These are phyloP conservation scores for Tuber borchii DNA, from an alignment of 495 filamentous ascomycete genomes.

Conservation along the genomic window DNA sequence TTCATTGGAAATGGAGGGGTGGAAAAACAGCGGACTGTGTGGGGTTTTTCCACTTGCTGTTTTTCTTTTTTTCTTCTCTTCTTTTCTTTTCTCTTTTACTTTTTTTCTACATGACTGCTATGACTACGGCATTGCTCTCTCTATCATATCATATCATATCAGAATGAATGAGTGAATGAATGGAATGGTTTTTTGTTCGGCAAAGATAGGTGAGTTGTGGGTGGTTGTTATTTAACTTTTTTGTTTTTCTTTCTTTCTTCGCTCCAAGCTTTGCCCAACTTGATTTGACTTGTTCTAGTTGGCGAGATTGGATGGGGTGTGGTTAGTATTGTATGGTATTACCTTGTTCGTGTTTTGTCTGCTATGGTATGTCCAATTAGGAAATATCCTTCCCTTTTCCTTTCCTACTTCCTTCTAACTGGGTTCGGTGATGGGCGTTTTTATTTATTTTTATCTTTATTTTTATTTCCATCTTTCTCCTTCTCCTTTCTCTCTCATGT, in stretches of 20 bases:
- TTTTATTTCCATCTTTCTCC: neutral
- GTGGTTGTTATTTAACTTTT: neutral
- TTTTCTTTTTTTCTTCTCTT: slow-evolving; percentile 16
- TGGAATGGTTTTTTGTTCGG: neutral
- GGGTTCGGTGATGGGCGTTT: slow-evolving; percentile 20
- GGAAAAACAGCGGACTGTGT: slow-evolving; percentile 11
- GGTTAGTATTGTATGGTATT: neutral
- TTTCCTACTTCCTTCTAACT: slow-evolving; percentile 9
- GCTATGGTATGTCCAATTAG: neutral
- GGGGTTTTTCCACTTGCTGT: slow-evolving; percentile 14
- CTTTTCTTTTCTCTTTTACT: slow-evolving; percentile 13
- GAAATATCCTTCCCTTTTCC: slow-evolving; percentile 10
- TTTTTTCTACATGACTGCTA: slow-evolving; percentile 2
- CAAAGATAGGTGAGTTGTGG: neutral
- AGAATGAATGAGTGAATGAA: neutral
- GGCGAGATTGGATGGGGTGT: neutral
- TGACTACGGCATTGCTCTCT: neutral
- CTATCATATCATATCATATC: neutral
- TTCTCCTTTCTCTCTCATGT: neutral
- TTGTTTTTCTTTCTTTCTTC: neutral
- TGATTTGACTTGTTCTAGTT: neutral
- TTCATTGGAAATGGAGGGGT: slow-evolving; percentile 9
- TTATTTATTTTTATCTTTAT: slow-evolving; percentile 11
- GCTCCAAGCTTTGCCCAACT: neutral
- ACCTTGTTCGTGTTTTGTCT: neutral